These are phyloP conservation scores for Volvox reticuliferus DNA, from an alignment of 139 green algal genomes.

Conservation along the genomic window DNA sequence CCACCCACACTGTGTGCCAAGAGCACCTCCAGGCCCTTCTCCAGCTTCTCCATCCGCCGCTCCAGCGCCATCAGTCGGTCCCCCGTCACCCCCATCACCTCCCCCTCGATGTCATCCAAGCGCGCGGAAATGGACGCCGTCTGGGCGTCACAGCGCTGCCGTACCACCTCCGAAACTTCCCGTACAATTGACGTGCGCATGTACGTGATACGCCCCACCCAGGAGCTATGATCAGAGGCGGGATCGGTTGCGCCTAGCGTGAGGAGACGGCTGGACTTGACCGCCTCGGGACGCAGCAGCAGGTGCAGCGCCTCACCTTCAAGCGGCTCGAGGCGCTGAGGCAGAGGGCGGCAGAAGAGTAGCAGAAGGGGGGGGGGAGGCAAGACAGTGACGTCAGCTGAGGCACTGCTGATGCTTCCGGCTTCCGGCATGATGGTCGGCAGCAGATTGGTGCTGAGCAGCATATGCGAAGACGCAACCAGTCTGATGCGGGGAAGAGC, in stretches of 20 bases:
- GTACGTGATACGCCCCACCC: slow-evolving; percentile 35
- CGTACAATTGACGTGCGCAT: slow-evolving; percentile 28
- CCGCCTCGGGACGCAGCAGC: slow-evolving; percentile 33
- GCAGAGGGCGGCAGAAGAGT: no score
- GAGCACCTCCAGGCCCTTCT: neutral
- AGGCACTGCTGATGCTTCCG: no score
- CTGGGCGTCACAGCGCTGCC: neutral
- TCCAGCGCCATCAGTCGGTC: neutral
- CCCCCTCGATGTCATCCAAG: neutral
- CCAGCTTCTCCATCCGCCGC: neutral
- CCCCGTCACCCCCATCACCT: neutral
- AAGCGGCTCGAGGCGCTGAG: neutral
- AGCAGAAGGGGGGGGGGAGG: no score
- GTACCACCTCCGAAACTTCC: neutral
- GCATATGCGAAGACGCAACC: no score
- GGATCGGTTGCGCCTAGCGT: neutral
- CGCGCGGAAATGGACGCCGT: neutral
- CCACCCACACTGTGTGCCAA: neutral
- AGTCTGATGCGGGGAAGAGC: no score
- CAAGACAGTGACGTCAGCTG: no score
- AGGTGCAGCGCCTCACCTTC: slow-evolving; percentile 39
- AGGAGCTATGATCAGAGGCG: neutral
- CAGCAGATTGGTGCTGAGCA: no score
- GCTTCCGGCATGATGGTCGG: no score
- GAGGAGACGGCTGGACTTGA: neutral